A percentile compares a stretch with the other conserved stretches of the same genome.
These are phyloP conservation scores for Simplicillium aogashimaense DNA, from an alignment of 2,329 filamentous ascomycete genomes.

Conservation along the genomic window DNA sequence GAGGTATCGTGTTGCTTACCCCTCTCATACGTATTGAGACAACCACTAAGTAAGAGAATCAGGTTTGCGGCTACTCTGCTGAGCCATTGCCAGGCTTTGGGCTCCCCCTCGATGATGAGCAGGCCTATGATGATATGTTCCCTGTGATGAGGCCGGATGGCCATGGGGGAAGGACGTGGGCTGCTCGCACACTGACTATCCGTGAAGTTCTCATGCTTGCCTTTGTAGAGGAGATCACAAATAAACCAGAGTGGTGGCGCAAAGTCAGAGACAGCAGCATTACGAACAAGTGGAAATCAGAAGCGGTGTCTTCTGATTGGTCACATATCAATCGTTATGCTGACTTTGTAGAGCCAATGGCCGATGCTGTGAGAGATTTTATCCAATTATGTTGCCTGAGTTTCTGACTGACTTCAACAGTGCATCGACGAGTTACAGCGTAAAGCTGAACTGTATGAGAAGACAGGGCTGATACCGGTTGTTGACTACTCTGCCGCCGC, in stretches of 20 bases:
- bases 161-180: constrained; percentile 10
- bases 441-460: constrained; percentile 22
- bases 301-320: constrained; percentile 20
- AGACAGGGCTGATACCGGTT: constrained; percentile 21
- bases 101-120: constrained; percentile 11
- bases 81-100: constrained; percentile 15
- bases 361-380: constrained; percentile 13
- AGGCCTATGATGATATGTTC: constrained; percentile 6
- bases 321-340: constrained; percentile 9
- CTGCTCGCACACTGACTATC: constrained; percentile 15
- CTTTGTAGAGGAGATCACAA: constrained; percentile 20
- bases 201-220: constrained; percentile 22
- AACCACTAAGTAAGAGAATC: too few species aligned
- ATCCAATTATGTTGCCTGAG: not conserved
- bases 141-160: constrained; percentile 10
- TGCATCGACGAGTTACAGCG: constrained; percentile 20
- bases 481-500: constrained; percentile 20
- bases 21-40: too few species aligned
- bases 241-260: constrained; percentile 24
- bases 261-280: constrained; percentile 18
- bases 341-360: constrained; percentile 20
- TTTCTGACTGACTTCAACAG: constrained; percentile 10
- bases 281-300: constrained; percentile 16
- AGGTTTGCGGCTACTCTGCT: too few species aligned
- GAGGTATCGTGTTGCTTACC: too few species aligned